Evolutionary conservation across 495 filamentous ascomycete species (phyloP), one percentile per base, ranked within the genome.

Genomic region (Daldinia grandis): DNA sequence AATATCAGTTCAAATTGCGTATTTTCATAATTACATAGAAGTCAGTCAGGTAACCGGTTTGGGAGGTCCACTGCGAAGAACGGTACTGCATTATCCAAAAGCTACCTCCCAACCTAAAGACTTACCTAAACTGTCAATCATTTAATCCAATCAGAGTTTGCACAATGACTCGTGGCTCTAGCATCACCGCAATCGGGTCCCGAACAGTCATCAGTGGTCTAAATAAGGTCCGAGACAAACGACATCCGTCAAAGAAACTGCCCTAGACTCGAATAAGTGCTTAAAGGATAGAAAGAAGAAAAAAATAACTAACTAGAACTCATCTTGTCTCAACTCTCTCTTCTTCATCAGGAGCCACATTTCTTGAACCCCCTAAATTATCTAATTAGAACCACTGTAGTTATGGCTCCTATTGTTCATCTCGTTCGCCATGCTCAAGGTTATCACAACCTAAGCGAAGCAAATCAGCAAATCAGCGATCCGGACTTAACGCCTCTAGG

Each of bases 401-500:
- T 35, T 38, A 83, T 84, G 82, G 74, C 82, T 5, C 79, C 77
- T 19, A 78, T 80, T 28, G 73, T 85, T 65, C 84, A 96, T 72
- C 78, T 85, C 31, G 83, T 85, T 58, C 82, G 83, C 47, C 83
- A 85, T 74, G 83, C 83, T 21, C 82, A 85, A 84, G 94, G 93
- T 78, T 83, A 87, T 74, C 94, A 98, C 84, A 97, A 98, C 81
- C 87, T 97, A 74, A 82, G 71, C 62, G 72, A 75, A n/a, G 87
- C 81, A 44, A 93, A 94, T 82, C 89, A 96, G 74, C 76, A 81
- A 63, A 82, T 97, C 49, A 88, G 75, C 15, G 95, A 98, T 73
- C 93, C 95, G 3, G 79, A 86, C 61, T 87, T 98, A 35, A 97
- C 95, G 14, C 81, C 87, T 4, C 84, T 91, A 3, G 95, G 95